Evolutionary conservation across 2,329 filamentous ascomycete species (phyloP), one percentile per base, ranked within the genome.

Genomic region (Ceratocystis lukuohia): DNA sequence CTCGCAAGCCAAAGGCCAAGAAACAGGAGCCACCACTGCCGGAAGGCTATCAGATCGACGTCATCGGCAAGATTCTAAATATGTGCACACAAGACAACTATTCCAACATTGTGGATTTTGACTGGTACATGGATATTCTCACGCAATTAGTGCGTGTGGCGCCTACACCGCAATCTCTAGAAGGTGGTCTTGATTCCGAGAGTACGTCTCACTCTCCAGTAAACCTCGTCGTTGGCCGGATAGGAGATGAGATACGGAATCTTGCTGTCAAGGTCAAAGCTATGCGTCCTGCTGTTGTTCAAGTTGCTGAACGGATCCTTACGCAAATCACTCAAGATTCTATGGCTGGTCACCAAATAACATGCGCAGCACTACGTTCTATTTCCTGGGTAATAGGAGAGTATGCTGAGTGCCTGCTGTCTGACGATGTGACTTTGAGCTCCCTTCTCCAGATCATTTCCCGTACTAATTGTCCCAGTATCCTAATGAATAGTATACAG

Each of bases 11-110:
- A 12, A 66, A 62, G 61, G 44, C 61, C 46, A 67, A 65, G 41
- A 50, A 65, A 17, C 68, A 77, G 41, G 75, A 78, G 69, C 74
- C 80, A 17, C 80, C 85, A 5, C 79, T 97, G 6, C 91, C 94
- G 0, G 87, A 92, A 68, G 90, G 96, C 70, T 99, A 97, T 74
- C 87, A 87, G 64, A 79, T 86, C 46, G 89, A 89, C 71, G 90
- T 96, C 22, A 90, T 97, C 64, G 82, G 83, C 66, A 84, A 89
- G 68, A 91, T 97, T 68, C 75, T 97, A 10, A 85, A 87, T 68
- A 96, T 99, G 85, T 97, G 93, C 74, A 89, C 91, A 7, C 85
- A 86, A 70, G 88, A 92, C 70, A 96, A 91, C 69, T 99, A 97
- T 74, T 82, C 83, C 48, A 90, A 91, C 72, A 80, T 99, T 61